A percentile compares a stretch with the other conserved stretches of the same genome.
Conservation (phyloP, 2,329 filamentous ascomycete genomes). For the Diaporthe humulicola region DNA sequence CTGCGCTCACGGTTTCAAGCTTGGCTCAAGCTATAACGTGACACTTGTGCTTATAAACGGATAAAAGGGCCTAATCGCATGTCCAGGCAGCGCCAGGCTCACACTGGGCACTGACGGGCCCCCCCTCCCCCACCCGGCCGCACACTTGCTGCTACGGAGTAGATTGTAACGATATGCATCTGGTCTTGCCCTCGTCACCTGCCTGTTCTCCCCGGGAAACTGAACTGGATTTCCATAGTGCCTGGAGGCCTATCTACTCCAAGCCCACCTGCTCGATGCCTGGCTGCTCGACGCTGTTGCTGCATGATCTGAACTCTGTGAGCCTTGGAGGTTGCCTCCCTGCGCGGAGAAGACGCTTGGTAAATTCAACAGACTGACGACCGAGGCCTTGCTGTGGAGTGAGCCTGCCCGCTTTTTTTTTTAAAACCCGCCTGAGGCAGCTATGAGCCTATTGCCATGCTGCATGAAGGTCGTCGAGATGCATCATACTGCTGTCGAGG, state of each 20-base stretch:
- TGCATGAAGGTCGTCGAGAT: not conserved
- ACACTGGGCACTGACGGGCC: not conserved
- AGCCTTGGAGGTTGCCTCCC: not conserved
- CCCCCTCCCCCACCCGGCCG: not conserved
- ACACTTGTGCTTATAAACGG: not conserved
- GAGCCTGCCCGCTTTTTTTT: not conserved
- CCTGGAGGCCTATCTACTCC: too few species aligned
- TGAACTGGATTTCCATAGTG: not conserved
- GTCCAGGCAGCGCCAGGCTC: not conserved
- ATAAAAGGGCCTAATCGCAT: not conserved
- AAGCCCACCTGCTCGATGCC: not conserved
- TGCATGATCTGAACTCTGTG: not conserved
- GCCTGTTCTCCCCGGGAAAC: not conserved
- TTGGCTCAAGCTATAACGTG: constrained; percentile 9
- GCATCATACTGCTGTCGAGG: not conserved
- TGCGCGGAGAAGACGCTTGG: too few species aligned
- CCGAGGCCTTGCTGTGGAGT: not conserved
- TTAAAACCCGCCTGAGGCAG: not conserved
- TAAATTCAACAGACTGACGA: not conserved
- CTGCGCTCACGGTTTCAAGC: constrained; percentile 13
- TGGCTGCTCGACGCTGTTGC: not conserved
- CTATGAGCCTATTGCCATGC: not conserved
- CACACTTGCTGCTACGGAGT: not conserved
- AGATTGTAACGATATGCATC: not conserved
- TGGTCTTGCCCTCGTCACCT: not conserved